phyloP scores from a whole-genome alignment of 805 yeast genomes.

The Metschnikowia borealis region DNA sequence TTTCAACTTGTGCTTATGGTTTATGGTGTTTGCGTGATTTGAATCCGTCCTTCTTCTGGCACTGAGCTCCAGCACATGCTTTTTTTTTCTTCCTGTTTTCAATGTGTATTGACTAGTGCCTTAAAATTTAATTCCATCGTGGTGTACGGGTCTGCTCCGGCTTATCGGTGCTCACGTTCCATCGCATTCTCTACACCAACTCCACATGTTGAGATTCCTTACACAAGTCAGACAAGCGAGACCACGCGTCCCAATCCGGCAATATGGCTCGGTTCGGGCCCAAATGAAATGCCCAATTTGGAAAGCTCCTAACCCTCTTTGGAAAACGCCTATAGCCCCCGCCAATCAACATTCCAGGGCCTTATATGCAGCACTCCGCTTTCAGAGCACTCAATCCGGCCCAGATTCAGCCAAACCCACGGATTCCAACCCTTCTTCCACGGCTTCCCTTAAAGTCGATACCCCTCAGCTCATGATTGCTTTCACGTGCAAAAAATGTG shows the following conservation, averaged over 20 bases:
- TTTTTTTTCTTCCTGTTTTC: no score
- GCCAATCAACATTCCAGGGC: no score
- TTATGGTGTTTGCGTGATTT: no score
- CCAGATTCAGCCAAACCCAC: neutral
- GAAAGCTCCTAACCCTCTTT: no score
- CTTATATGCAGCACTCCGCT: neutral
- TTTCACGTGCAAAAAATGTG: constrained; percentile 88
- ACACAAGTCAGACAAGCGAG: neutral
- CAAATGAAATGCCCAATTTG: no score
- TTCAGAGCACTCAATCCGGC: neutral
- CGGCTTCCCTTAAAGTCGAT: constrained; percentile 48
- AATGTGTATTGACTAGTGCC: neutral
- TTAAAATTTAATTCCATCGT: neutral
- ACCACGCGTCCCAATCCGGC: neutral
- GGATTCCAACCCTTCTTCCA: neutral
- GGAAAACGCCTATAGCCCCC: no score
- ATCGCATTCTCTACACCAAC: neutral
- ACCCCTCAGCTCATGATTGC: constrained; percentile 82
- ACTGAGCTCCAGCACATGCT: no score
- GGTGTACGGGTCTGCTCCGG: neutral
- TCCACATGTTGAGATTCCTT: constrained; percentile 1
- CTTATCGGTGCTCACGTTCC: neutral
- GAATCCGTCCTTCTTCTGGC: no score
- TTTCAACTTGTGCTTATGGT: no score
- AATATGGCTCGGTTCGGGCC: neutral